These are phyloP conservation scores for Pyrenophora graminea DNA, from an alignment of 2,329 filamentous ascomycete genomes.

Conservation along the genomic window DNA sequence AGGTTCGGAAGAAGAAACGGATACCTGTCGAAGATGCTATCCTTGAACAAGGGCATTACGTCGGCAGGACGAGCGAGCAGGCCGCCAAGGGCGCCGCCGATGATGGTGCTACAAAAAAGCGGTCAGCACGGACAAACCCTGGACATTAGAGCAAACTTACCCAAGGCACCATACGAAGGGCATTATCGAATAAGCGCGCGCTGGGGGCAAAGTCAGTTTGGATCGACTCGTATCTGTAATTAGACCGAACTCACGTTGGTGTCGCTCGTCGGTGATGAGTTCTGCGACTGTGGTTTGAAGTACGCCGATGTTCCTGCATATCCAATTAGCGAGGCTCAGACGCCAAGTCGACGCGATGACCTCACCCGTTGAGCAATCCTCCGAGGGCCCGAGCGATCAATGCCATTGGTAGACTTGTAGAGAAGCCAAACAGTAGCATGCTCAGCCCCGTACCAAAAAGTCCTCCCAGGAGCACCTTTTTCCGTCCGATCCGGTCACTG, in stretches of 20 bases:
- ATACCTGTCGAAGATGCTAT: conserved; percentile 80
- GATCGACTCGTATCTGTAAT: conserved; percentile 8
- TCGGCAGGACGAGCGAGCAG: conserved; percentile 84
- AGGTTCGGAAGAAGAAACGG: conserved; percentile 92
- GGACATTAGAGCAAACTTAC: conserved; percentile 50
- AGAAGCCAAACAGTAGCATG: conserved; percentile 90
- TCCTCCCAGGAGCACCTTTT: conserved; percentile 89
- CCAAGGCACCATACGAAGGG: conserved; percentile 97
- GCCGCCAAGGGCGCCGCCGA: conserved; percentile 90
- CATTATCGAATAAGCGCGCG: conserved; percentile 95
- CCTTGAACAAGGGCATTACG: conserved; percentile 79
- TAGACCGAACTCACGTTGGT: conserved; percentile 70
- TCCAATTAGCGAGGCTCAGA: conserved; percentile 36
- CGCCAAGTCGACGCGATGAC: conserved; percentile 34
- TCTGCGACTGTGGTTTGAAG: conserved; percentile 95
- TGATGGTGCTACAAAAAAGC: conserved; percentile 69
- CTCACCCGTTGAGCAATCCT: conserved; percentile 88
- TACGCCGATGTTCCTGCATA: conserved; percentile 82
- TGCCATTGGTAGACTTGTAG: conserved; percentile 78
- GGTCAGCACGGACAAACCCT: conserved; percentile 24
- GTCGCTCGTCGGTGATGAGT: conserved; percentile 87
- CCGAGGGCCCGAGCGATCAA: conserved; percentile 86
- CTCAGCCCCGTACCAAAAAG: conserved; percentile 88
- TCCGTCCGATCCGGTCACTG: conserved; percentile 89
- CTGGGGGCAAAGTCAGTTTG: conserved; percentile 52